Evolutionary conservation across 257 asterid genomes (phyloP), one percentile per base, ranked within the genome.

Genomic region (Jaltomata sinuosa): DNA sequence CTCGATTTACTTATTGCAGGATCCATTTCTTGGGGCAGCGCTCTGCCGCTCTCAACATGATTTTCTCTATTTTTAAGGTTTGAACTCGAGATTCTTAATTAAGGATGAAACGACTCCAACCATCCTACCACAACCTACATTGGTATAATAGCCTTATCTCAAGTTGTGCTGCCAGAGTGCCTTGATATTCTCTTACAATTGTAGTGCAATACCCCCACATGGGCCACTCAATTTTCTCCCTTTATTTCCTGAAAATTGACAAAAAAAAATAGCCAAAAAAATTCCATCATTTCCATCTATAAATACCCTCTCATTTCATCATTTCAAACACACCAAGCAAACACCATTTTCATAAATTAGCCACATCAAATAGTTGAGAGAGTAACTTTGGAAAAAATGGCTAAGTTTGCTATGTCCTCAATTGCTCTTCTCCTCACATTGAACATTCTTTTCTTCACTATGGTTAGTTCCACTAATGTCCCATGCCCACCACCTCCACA

Each of bases 381-480:
- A 6, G 80, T 19, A 25, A 7, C 2, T 14, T 18, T 6, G 11
- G 1, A 19, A 42, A 47, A 45, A 45, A 82, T 82, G 84, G 84
- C 79, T 31, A 82, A 64, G 84, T 32, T 68, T 74, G 79, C 27
- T 7, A 10, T 18, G 45, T 3, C 84, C 22, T 71, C 85, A 31
- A 14, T 69, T 61, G 82, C 84, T 34, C 85, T 84, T 82, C 65
- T 87, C 62, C 74, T 84, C 84, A 77, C 86, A n/a, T 65, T 84
- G 14, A 84, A 82, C 89, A 77, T 87, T 45, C 45, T 87, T 36
- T 84, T 87, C 84, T 84, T 87, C 82, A 84, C 89, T 57, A 61
- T 84, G 64, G 89, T 84, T 65, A 84, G 85, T 49, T 84, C 85
- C n/a, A 87, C 76, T 42, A 0, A 62, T 38, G 81, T 85, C 40